A percentile compares a stretch with the other conserved stretches of the same genome.
These are phyloP conservation scores for Terana coerulea DNA, from an alignment of 768 basidiomycete genomes.

Conservation along the genomic window DNA sequence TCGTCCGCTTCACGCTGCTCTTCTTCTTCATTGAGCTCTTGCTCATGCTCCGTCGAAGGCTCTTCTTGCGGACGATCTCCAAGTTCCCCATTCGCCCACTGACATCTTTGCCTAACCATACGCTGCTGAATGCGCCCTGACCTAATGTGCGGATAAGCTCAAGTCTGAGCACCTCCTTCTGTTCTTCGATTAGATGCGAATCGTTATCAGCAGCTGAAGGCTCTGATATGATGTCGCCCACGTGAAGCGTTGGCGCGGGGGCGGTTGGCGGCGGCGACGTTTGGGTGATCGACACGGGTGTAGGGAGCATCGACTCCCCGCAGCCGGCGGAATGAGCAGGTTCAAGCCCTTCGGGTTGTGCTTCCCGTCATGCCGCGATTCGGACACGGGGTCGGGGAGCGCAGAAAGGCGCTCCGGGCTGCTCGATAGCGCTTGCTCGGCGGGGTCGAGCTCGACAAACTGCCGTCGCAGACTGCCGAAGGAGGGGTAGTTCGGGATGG, in stretches of 20 bases:
- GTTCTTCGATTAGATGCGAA: conserved; percentile 7
- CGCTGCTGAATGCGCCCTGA: conserved; percentile 69
- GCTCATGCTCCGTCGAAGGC: conserved; percentile 22
- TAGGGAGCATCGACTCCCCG: conserved; percentile 10
- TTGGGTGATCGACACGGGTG: conserved; percentile 7
- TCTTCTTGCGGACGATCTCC: conserved; percentile 24
- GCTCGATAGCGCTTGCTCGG: not conserved
- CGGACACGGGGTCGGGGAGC: not conserved
- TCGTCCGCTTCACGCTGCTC: conserved; percentile 11
- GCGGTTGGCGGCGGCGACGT: conserved; percentile 8
- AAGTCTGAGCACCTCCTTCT: conserved; percentile 27
- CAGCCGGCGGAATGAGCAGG: conserved; percentile 6
- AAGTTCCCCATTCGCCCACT: conserved; percentile 20
- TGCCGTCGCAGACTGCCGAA: conserved; percentile 9
- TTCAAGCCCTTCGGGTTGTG: conserved; percentile 3
- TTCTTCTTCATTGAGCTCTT: conserved; percentile 13
- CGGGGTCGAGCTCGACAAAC: conserved; percentile 9
- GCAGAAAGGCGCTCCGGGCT: not conserved
- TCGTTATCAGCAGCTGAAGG: not conserved
- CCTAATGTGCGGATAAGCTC: conserved; percentile 55
- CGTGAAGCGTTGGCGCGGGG: conserved; percentile 11
- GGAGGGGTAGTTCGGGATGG: conserved; percentile 16
- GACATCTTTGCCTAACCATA: conserved; percentile 59
- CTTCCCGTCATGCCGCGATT: not conserved
- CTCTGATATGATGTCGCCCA: conserved; percentile 1